A percentile compares a stretch with the other conserved stretches of the same genome.
These are phyloP conservation scores for Epichloe amarillans DNA, from an alignment of 2,329 filamentous ascomycete genomes.

Conservation along the genomic window DNA sequence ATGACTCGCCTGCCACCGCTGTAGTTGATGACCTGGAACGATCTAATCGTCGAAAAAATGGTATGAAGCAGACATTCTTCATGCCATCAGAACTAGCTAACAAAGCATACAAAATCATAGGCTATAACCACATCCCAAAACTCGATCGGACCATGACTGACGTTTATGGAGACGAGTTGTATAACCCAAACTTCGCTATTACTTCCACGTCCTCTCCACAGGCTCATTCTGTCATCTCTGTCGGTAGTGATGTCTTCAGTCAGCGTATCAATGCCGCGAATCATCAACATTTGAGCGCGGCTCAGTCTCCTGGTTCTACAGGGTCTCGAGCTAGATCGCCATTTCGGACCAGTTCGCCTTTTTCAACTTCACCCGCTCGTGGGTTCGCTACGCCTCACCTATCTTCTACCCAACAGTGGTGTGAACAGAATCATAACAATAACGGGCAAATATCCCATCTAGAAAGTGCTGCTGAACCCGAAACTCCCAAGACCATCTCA, in stretches of 20 bases:
- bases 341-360: slow-evolving; percentile 59
- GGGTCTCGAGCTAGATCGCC: slow-evolving; percentile 60
- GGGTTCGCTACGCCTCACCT: slow-evolving; percentile 18
- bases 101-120: slow-evolving; percentile 31
- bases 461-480: slow-evolving; percentile 25
- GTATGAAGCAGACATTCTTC: slow-evolving; percentile 25
- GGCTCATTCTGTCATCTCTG: slow-evolving; percentile 33
- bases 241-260: slow-evolving; percentile 48
- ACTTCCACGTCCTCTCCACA: slow-evolving; percentile 40
- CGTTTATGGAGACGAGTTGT: slow-evolving; percentile 72
- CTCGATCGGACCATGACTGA: slow-evolving; percentile 79
- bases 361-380: slow-evolving; percentile 30
- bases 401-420: slow-evolving; percentile 42
- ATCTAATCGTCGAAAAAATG: slow-evolving; percentile 37
- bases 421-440: slow-evolving; percentile 42
- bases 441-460: slow-evolving; percentile 25
- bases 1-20: slow-evolving; percentile 48
- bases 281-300: slow-evolving; percentile 53
- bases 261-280: slow-evolving; percentile 71
- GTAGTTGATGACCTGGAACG: slow-evolving; percentile 35
- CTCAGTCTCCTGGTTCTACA: slow-evolving; percentile 34
- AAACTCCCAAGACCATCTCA: slow-evolving; percentile 73
- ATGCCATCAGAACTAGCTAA: background rate
- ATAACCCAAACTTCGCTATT: slow-evolving; percentile 54
- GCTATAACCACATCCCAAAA: slow-evolving; percentile 50